Percentiles rank a stretch among this genome's conserved stretches.
phyloP scores from a whole-genome alignment of 2,329 filamentous ascomycete genomes.

The Fusarium sp. region DNA sequence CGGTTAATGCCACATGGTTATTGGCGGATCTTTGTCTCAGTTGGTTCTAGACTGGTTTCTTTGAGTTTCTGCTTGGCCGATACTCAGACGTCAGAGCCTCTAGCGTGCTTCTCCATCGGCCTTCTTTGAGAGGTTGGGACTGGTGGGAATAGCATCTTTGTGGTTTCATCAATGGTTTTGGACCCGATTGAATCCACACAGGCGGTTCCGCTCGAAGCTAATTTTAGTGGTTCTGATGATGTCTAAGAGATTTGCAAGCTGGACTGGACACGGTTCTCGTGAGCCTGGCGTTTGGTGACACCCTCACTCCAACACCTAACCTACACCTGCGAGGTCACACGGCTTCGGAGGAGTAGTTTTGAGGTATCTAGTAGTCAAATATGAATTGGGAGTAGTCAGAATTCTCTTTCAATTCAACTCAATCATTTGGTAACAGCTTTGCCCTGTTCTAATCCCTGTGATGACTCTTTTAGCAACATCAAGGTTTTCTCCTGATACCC shows the following conservation, averaged over 20 bases:
- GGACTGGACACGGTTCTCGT: neutral
- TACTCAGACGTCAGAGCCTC: neutral
- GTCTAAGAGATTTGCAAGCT: neutral
- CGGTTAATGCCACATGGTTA: neutral
- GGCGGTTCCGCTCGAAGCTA: neutral
- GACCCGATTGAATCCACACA: neutral
- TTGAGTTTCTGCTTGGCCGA: neutral
- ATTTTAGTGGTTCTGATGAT: neutral
- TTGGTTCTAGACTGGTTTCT: neutral
- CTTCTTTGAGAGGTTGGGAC: neutral
- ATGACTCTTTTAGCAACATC: neutral
- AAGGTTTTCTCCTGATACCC: fast-evolving
- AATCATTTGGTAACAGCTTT: no score
- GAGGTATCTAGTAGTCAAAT: neutral
- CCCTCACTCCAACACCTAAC: neutral
- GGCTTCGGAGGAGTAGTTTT: neutral
- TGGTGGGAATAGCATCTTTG: neutral
- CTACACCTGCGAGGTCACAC: neutral
- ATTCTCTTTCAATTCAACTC: no score
- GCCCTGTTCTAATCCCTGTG: neutral
- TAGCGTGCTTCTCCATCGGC: neutral
- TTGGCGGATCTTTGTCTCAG: neutral
- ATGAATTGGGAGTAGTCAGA: neutral
- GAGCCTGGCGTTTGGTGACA: neutral
- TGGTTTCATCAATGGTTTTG: neutral